Percentiles rank a stretch among this genome's conserved stretches.
Evolutionary conservation across 2,329 filamentous ascomycete species (phyloP).

Genomic region (Knufia petricola): DNA sequence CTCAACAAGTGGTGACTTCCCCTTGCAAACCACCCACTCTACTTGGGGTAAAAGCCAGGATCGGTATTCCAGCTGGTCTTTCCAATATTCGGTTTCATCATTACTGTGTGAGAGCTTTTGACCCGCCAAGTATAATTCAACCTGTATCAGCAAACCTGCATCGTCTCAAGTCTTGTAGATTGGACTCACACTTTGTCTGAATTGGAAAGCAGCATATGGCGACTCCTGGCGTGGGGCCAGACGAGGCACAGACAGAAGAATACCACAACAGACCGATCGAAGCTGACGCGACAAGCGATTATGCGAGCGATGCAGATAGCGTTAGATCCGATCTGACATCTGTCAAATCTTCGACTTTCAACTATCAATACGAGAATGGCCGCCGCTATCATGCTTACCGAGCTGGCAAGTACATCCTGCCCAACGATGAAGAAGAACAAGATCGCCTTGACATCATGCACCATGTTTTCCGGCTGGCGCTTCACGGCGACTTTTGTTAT

Average conservation of each 20-base stretch:
- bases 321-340: conserved; percentile 1
- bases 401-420: conserved; percentile 22
- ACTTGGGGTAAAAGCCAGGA: too few species aligned
- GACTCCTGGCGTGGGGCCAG: neutral
- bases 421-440: conserved; percentile 30
- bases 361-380: conserved; percentile 29
- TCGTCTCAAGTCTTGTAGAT: too few species aligned
- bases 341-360: conserved; percentile 10
- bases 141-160: too few species aligned
- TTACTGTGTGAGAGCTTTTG: too few species aligned
- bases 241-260: neutral
- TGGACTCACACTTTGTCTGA: neutral
- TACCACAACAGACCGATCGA: neutral
- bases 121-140: too few species aligned
- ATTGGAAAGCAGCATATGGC: neutral
- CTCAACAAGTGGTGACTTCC: too few species aligned
- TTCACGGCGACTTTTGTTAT: conserved; percentile 25
- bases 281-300: conserved; percentile 3
- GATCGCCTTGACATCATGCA: conserved; percentile 28
- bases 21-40: too few species aligned
- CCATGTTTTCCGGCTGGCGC: conserved; percentile 10
- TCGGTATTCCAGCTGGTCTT: too few species aligned
- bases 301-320: conserved; percentile 1
- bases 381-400: conserved; percentile 22
- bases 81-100: too few species aligned